Percentiles rank a stretch among this genome's conserved stretches.
Evolutionary conservation across 176 grass and related monocot species (phyloP).

Genomic region (Lolium rigidum): DNA sequence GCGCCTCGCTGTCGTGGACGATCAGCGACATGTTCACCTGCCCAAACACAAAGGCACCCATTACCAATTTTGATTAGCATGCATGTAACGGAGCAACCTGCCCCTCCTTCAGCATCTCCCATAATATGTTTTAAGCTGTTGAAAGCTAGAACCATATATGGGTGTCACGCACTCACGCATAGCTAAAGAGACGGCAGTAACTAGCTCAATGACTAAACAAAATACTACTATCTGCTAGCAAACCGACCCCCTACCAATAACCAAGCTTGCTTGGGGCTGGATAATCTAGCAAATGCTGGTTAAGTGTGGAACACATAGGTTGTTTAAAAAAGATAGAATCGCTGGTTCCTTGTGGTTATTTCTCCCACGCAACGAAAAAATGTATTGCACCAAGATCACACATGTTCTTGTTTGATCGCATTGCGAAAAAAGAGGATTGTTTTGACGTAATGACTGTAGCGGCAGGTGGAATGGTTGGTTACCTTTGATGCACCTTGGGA

Average conservation of each 20-base stretch:
- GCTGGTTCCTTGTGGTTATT: neutral
- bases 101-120: no score
- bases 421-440: no score
- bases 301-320: neutral
- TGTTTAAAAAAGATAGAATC: neutral
- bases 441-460: neutral
- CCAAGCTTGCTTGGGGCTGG: no score
- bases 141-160: no score
- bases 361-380: neutral
- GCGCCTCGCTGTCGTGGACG: conserved; percentile 84
- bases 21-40: conserved; percentile 98
- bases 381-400: neutral
- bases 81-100: neutral
- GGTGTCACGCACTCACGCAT: no score
- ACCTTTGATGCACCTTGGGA: conserved; percentile 98
- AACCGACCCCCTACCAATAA: no score
- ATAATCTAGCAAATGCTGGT: no score
- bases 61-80: neutral
- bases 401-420: neutral
- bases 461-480: neutral
- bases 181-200: no score
- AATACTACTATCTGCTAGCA: no score
- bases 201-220: no score
- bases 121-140: no score
- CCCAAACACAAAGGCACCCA: no score